Evolutionary conservation across 2,329 filamentous ascomycete species (phyloP).

Genomic region (Penicillium digitatum): DNA sequence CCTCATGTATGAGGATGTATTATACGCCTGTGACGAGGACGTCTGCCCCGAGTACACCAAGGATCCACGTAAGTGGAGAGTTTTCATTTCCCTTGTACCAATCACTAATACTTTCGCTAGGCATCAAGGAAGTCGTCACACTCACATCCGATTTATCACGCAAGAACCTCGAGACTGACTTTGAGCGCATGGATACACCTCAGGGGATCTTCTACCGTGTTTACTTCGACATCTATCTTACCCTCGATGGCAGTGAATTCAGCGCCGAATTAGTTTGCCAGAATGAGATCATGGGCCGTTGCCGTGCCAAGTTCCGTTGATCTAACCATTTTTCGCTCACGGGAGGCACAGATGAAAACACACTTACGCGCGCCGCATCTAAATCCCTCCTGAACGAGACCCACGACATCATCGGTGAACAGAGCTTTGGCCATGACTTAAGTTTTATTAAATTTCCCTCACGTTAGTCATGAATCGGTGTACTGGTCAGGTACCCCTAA

Average conservation of each 20-base stretch:
- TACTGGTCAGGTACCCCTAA: neutral
- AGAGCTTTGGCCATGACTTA: neutral
- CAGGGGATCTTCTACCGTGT: constrained; percentile 91
- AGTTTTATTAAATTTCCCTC: neutral
- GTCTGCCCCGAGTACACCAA: constrained; percentile 98
- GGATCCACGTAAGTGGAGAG: constrained; percentile 81
- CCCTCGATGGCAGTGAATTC: constrained; percentile 94
- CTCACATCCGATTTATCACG: constrained; percentile 93
- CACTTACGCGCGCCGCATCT: neutral
- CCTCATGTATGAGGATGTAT: constrained; percentile 97
- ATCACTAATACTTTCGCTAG: constrained; percentile 46
- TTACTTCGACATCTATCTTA: constrained; percentile 72
- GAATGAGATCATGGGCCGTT: constrained; percentile 97
- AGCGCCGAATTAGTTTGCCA: constrained; percentile 98
- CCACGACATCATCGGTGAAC: neutral
- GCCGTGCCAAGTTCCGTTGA: constrained; percentile 79
- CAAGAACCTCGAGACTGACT: constrained; percentile 98
- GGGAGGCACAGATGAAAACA: neutral
- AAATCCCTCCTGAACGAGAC: neutral
- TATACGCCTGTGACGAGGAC: constrained; percentile 97
- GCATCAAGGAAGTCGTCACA: constrained; percentile 98
- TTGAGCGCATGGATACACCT: constrained; percentile 97
- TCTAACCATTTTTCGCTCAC: neutral
- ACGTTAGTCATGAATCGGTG: neutral
- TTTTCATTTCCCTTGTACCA: neutral